Evolutionary conservation across 768 basidiomycete genomes (phyloP).

Genomic region (Agaricus blazei): DNA sequence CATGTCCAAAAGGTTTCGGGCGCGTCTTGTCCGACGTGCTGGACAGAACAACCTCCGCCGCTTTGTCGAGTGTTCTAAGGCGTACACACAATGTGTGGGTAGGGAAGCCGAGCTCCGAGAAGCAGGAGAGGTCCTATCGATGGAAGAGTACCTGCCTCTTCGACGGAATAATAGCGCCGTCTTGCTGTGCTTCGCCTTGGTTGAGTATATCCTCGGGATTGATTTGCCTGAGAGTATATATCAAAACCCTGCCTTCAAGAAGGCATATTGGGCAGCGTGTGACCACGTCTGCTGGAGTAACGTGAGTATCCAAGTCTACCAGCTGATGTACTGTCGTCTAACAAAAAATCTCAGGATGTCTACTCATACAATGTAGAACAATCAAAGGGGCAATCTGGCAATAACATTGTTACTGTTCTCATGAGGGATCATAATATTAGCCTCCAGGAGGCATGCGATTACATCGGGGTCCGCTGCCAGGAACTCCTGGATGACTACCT

Average conservation of each 20-base stretch:
- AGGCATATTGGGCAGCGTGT: constrained; percentile 51
- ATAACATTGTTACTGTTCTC: constrained; percentile 66
- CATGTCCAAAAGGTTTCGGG: constrained; percentile 40
- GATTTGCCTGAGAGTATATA: constrained; percentile 62
- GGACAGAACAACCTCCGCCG: constrained; percentile 44
- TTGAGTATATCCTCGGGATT: constrained; percentile 55
- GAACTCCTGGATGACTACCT: constrained; percentile 47
- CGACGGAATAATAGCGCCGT: constrained; percentile 70
- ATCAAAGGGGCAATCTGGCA: constrained; percentile 55
- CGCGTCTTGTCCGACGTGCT: constrained; percentile 38
- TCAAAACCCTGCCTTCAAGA: constrained; percentile 47
- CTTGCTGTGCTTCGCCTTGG: constrained; percentile 56
- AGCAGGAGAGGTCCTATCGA: constrained; percentile 45
- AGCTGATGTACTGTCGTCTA: neutral
- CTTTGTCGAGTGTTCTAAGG: constrained; percentile 47
- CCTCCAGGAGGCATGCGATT: constrained; percentile 56
- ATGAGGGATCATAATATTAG: constrained; percentile 50
- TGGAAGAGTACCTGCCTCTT: constrained; percentile 48
- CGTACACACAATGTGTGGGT: constrained; percentile 55
- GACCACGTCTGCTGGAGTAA: constrained; percentile 72
- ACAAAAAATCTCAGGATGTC: constrained; percentile 40
- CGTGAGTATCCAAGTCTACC: constrained; percentile 30
- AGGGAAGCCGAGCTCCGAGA: constrained; percentile 60
- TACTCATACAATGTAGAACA: constrained; percentile 76
- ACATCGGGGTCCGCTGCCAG: constrained; percentile 46